Conservation (phyloP, 1,284 basidiomycete species). For the Trichosporon ovoides region DNA sequence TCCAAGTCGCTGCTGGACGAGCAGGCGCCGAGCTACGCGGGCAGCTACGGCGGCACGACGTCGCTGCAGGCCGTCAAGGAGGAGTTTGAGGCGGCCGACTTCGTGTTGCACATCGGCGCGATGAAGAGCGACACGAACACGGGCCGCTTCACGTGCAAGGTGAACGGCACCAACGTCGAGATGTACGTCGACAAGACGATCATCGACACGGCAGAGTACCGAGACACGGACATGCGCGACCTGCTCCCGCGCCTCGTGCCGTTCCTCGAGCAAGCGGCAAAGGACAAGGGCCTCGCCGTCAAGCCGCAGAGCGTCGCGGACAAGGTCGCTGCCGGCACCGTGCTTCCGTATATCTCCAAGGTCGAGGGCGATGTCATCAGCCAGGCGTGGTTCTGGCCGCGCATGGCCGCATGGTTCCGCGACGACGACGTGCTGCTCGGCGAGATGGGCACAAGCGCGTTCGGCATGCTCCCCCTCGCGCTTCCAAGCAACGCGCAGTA, state of each 20-base stretch:
- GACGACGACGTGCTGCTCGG: slow-evolving; percentile 58
- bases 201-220: slow-evolving; percentile 53
- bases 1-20: slow-evolving; percentile 82
- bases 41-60: slow-evolving; percentile 75
- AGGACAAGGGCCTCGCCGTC: slow-evolving; percentile 20
- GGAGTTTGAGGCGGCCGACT: slow-evolving; percentile 72
- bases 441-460: slow-evolving; percentile 65
- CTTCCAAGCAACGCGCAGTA: slow-evolving; percentile 56
- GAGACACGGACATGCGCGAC: slow-evolving; percentile 50
- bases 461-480: slow-evolving; percentile 70
- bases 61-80: slow-evolving; percentile 66
- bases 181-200: slow-evolving; percentile 75
- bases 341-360: slow-evolving; percentile 25
- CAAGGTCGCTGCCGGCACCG: slow-evolving; percentile 28
- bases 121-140: slow-evolving; percentile 82
- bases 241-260: slow-evolving; percentile 48
- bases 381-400: slow-evolving; percentile 83
- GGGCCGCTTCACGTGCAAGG: slow-evolving; percentile 52
- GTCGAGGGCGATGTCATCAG: slow-evolving; percentile 51
- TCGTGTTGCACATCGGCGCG: slow-evolving; percentile 77
- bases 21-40: slow-evolving; percentile 72
- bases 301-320: slow-evolving; percentile 24
- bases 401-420: slow-evolving; percentile 70
- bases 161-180: slow-evolving; percentile 58
- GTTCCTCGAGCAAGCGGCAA: slow-evolving; percentile 34